These are phyloP conservation scores for Astrothelium subdiscretum DNA, from an alignment of 495 filamentous ascomycete species.

Conservation along the genomic window DNA sequence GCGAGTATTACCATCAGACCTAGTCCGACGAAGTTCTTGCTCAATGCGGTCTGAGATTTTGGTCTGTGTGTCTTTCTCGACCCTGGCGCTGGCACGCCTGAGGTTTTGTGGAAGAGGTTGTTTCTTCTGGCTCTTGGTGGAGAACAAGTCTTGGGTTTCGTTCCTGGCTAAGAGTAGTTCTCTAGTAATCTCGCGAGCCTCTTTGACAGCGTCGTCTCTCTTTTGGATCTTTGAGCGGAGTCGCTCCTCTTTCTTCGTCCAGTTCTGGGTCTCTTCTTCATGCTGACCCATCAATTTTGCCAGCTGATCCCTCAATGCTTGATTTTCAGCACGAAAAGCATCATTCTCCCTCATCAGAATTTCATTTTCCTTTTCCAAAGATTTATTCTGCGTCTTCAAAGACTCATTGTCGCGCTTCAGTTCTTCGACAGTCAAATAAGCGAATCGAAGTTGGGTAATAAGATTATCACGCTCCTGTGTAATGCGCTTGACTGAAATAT, in stretches of 20 bases:
- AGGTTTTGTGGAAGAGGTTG: neutral
- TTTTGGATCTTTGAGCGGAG: slow-evolving; percentile 15
- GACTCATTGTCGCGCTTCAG: slow-evolving; percentile 37
- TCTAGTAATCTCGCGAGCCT: slow-evolving; percentile 16
- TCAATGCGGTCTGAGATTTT: slow-evolving; percentile 20
- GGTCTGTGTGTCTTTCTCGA: slow-evolving; percentile 17
- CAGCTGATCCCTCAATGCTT: slow-evolving; percentile 8
- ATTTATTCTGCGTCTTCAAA: slow-evolving; percentile 5
- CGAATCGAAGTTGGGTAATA: slow-evolving; percentile 50
- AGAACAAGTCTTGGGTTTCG: neutral
- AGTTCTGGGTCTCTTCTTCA: slow-evolving; percentile 15
- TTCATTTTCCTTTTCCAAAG: slow-evolving; percentile 7
- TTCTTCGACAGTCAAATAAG: slow-evolving; percentile 51
- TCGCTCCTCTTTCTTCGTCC: slow-evolving; percentile 15
- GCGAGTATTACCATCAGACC: slow-evolving; percentile 5
- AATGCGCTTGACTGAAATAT: slow-evolving; percentile 47
- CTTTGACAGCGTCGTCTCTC: slow-evolving; percentile 12
- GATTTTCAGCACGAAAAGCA: slow-evolving; percentile 1
- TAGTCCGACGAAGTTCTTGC: slow-evolving; percentile 19
- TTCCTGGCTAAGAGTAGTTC: slow-evolving; percentile 4
- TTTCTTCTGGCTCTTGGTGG: neutral
- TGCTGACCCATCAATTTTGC: slow-evolving; percentile 16
- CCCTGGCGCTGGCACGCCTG: neutral
- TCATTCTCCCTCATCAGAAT: slow-evolving; percentile 2
- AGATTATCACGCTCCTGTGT: slow-evolving; percentile 55